Base-by-base conservation (phyloP, 1,284 basidiomycete genomes). In the Xerocomus nothofagi region DNA sequence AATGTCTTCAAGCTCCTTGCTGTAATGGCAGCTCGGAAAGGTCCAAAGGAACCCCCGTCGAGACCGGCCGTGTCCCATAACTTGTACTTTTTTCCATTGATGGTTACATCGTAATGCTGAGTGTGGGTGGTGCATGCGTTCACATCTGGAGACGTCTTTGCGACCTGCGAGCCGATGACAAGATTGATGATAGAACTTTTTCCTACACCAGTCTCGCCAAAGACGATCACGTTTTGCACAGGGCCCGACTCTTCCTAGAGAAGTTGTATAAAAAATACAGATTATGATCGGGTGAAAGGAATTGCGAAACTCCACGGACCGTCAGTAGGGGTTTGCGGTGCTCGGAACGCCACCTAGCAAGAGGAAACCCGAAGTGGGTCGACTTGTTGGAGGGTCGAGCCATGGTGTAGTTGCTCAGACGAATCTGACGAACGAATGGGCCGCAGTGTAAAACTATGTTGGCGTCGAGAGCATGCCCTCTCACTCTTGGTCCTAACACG, bases 1-100 rank as follows among this genome's bases (percentile, higher is more conserved):
- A 62, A 54, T 34, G 6, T 53, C 39, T 62, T 69, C 56, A 70
- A 33, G 24, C 40, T 57, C 52, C 54, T 55, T 26, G 67, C 62
- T 38, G 64, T 44, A 3, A 62, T 37, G 18, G 53, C 50, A 30
- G 66, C 54, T n/a, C 56, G 67, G 31, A 66, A 50, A 12, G 39
- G 43, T 20, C 65, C 59, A 33, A 61, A 53, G 15, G 63, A 39
- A 20, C 65, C 68, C 8, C 56, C 66, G 20, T 68, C 58, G 27
- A 66, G 65, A 26, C 66, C 67, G 6, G 49, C 34, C 8, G 63
- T 70, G 53, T 71, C 69, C 66, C 67, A 71, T 29, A 70, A n/a
- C 38, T 34, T 58, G 49, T 61, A 69, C 11, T 32, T 47, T 27
- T 43, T 54, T 17, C 44, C 61, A 3, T 42, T 14, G 33, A 67